Conservation (phyloP, 306 rosid species). For the Crataegus laevigata region DNA sequence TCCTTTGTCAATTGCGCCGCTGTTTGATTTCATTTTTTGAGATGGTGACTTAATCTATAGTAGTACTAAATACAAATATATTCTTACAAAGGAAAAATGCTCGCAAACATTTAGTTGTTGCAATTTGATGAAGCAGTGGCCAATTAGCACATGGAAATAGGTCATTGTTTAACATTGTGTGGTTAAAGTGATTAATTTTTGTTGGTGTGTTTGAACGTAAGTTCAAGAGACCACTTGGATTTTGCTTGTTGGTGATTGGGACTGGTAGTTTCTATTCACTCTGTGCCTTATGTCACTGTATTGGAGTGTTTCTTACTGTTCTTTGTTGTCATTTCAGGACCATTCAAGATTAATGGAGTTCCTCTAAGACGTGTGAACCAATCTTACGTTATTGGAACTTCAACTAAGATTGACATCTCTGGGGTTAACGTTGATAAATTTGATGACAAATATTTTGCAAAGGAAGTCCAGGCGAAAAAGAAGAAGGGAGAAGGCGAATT, state of each 20-base stretch:
- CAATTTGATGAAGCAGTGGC: not conserved
- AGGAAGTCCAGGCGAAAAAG: constrained; percentile 46
- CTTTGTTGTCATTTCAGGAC: constrained; percentile 30
- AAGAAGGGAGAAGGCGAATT: constrained; percentile 55
- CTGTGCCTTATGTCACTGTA: not conserved
- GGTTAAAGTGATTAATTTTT: not conserved
- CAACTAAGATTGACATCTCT: constrained; percentile 56
- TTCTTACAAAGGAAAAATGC: not conserved
- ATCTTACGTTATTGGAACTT: constrained; percentile 55
- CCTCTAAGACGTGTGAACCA: constrained; percentile 69
- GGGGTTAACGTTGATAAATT: constrained; percentile 36
- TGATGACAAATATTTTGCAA: constrained; percentile 54
- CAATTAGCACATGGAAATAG: not conserved
- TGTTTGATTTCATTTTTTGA: not conserved
- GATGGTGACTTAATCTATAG: not conserved
- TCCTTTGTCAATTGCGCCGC: not conserved
- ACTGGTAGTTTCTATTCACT: not conserved
- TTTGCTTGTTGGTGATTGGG: not conserved
- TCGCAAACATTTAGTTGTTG: not conserved
- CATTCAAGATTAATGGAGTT: constrained; percentile 62
- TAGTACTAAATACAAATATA: not conserved
- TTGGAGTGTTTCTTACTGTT: not conserved
- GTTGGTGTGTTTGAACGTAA: not conserved
- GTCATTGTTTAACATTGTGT: not conserved
- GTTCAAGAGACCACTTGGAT: not conserved